Evolutionary conservation across 768 basidiomycete species (phyloP), one percentile per base, ranked within the genome.

Genomic region (Fomitopsis serialis): DNA sequence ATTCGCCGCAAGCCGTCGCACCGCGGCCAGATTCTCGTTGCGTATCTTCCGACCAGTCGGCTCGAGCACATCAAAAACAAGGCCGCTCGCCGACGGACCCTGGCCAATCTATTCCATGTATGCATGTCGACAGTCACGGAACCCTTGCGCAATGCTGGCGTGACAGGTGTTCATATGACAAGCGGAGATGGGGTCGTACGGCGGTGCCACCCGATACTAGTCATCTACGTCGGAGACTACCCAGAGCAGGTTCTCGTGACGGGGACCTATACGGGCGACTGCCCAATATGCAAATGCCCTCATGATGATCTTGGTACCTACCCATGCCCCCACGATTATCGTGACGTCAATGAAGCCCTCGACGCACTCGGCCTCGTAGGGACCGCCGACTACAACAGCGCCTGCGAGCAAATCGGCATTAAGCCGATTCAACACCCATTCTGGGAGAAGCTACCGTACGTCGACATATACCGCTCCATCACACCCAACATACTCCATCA

Each of bases 401-500:
- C 58, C 1, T 64, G 63, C 42, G 2, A 27, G 0, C 53, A 57
- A 2, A 53, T 40, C 6, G 57, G 57, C 1, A 51, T 68, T 45
- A 65, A 65, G 40, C 61, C 63, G 0, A 25, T 65, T 2, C 45
- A 25, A 3, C 54, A 57, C 9, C 69, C 62, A 0, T 70, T 62
- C 42, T 70, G 63, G 64, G 51, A 56, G 27, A 42, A 55, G 8
- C 56, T 68, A 2, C 62, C 65, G 0, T 64, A 63, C 50, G 25
- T 36, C 12, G 54, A 69, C 35, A 66, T 67, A 34, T 64, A 57
- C 44, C 42, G 11, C 1, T 45, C 61, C 2, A 64, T 67, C 42
- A 62, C 61, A 6, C 61, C 66, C 1, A 65, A 69, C 42, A 54
- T 68, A 27, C 60, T 69, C 3, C 68, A 69, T 48, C 68, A 69